Percentiles rank a stretch among this genome's conserved stretches.
These are phyloP conservation scores for Vinca minor DNA, from an alignment of 257 asterid species.

Conservation along the genomic window DNA sequence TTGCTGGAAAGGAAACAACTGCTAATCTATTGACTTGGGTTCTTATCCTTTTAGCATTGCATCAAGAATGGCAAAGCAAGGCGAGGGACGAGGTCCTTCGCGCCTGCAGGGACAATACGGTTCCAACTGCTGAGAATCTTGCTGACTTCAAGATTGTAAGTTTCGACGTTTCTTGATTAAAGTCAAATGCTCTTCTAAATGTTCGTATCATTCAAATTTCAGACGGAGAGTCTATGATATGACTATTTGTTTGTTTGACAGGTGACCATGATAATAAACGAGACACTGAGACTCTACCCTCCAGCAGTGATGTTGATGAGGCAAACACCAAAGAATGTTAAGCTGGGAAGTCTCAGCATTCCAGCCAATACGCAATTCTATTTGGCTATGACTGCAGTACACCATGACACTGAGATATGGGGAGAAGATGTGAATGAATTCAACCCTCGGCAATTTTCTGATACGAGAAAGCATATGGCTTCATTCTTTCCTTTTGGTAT, in stretches of 20 bases:
- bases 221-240: neutral
- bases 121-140: conserved; percentile 24
- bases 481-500: conserved; percentile 28
- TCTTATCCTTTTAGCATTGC: conserved; percentile 23
- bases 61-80: conserved; percentile 35
- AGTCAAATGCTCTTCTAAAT: no score
- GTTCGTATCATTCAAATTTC: no score
- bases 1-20: conserved; percentile 35
- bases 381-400: conserved; percentile 22
- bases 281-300: conserved; percentile 32
- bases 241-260: neutral
- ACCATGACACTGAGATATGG: conserved; percentile 28
- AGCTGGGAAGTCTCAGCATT: conserved; percentile 21
- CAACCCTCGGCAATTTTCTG: conserved; percentile 29
- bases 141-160: conserved; percentile 24
- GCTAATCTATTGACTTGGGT: conserved; percentile 27
- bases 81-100: conserved; percentile 26
- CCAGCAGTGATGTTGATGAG: conserved; percentile 17
- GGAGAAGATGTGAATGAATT: conserved; percentile 34
- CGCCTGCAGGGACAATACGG: conserved; percentile 10
- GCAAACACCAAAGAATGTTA: conserved; percentile 16
- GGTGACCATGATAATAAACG: conserved; percentile 22
- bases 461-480: conserved; percentile 24
- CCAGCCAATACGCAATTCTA: conserved; percentile 24
- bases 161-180: neutral